A percentile compares a stretch with the other conserved stretches of the same genome.
phyloP scores from a whole-genome alignment of 306 rosid genomes.

The Inga oerstediana region DNA sequence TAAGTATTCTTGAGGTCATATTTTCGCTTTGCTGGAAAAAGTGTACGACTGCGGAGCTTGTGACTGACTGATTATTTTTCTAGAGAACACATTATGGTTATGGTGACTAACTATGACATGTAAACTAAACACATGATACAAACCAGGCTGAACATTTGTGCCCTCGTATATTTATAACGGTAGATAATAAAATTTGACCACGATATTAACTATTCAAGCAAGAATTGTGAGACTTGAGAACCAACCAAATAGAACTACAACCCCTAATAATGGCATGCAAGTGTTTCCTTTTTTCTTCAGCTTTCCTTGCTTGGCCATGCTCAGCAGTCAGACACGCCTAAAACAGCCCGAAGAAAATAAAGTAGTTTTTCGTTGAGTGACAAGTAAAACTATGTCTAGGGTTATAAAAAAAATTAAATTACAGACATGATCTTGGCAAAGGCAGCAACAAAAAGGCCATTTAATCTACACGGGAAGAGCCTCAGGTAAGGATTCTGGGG shows the following conservation, averaged over 20 bases:
- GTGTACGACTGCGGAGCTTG: not conserved
- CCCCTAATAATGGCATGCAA: not conserved
- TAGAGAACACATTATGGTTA: not conserved
- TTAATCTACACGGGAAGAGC: constrained; percentile 45
- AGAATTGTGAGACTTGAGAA: not conserved
- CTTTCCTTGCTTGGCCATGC: constrained; percentile 20
- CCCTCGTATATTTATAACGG: not conserved
- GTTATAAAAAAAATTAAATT: not conserved
- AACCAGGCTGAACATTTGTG: not conserved
- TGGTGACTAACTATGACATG: not conserved
- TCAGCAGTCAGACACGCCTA: constrained; percentile 13
- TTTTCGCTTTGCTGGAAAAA: not conserved
- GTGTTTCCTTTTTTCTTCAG: not conserved
- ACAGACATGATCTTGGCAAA: constrained; percentile 32
- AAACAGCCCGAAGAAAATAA: constrained; percentile 24
- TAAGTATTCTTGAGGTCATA: not conserved
- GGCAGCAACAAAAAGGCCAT: not conserved
- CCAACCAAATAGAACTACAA: not conserved
- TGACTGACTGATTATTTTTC: not conserved
- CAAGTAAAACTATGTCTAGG: constrained; percentile 36
- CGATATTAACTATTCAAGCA: not conserved
- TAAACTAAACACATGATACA: not conserved
- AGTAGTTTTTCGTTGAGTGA: constrained; percentile 39
- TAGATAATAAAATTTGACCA: not conserved
- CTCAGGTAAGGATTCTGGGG: constrained; percentile 62